Evolutionary conservation across 495 filamentous ascomycete species (phyloP), one percentile per base, ranked within the genome.

Genomic region (Penicillium dipodomyicola): DNA sequence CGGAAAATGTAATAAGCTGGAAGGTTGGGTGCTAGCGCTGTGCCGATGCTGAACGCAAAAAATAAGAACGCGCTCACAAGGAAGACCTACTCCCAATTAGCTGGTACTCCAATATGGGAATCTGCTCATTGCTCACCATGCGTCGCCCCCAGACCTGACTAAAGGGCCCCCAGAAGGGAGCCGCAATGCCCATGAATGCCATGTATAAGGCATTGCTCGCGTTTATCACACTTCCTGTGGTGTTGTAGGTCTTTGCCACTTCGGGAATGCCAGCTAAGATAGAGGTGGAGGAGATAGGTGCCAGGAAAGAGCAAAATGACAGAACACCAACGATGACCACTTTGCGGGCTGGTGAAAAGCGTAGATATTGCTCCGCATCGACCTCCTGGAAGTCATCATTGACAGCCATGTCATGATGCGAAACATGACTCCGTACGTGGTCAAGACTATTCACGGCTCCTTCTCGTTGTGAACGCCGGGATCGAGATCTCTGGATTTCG

Each of bases 231-330:
- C 81, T 79, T 7, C 83, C 86, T 0, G 79, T 84, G 6, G 85
- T 87, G 25, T 71, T 52, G 56, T 80, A 91, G 12, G 82, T 82
- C 11, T 62, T 68, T 4, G 85, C 85, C 4, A 91, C 80, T 63
- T 91, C 86, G 1, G 87, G 86, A 11, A 85, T 76, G 30, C 85
- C 87, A 8, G 87, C 77, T n/a, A 90, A 70, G 42, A 90, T 85
- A 0, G 84, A 83, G 0, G 87, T 90, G 33, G 80, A 85, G 5
- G 84, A 85, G 8, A 89, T 82, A 0, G 87, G 87, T 15, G 86
- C 82, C 23, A 90, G 73, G 49, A 90, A 88, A 5, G 83, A 78
- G 70, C 84, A 87, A 61, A 83, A 86, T 0, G 86, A 82, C 20
- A 89, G 69, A 4, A 88, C 73, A n/a, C 69, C 70, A 32, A 86